Conservation (phyloP, 306 rosid species). For the Begonia peltatifolia region DNA sequence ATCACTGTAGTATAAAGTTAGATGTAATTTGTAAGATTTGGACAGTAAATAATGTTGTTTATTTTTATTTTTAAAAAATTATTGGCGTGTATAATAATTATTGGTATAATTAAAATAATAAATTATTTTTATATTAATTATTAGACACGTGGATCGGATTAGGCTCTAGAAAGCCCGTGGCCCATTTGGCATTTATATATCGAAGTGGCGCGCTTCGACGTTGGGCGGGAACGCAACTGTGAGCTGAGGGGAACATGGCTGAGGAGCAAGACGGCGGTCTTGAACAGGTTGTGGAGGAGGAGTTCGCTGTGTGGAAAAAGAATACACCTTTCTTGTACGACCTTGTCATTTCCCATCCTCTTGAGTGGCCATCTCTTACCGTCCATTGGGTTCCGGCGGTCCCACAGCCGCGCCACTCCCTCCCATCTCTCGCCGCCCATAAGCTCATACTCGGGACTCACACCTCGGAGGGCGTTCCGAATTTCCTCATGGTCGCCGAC, state of each 20-base stretch:
- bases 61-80: too few relatives aligned
- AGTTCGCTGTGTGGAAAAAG: slow-evolving; percentile 77
- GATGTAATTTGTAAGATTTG: too few relatives aligned
- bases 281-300: slow-evolving; percentile 17
- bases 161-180: too few relatives aligned
- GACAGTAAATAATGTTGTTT: too few relatives aligned
- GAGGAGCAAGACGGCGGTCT: background rate
- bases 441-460: slow-evolving; percentile 72
- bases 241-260: background rate
- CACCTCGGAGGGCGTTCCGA: slow-evolving; percentile 50
- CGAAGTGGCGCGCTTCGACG: too few relatives aligned
- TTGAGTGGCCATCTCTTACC: slow-evolving; percentile 91
- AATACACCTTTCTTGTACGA: slow-evolving; percentile 74
- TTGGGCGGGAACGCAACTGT: background rate
- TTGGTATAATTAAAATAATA: too few relatives aligned
- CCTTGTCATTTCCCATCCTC: slow-evolving; percentile 56
- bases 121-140: too few relatives aligned
- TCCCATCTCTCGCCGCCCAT: slow-evolving; percentile 49
- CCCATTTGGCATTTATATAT: too few relatives aligned
- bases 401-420: slow-evolving; percentile 24
- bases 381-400: slow-evolving; percentile 50
- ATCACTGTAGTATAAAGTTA: too few relatives aligned
- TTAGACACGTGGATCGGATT: too few relatives aligned
- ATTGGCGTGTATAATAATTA: too few relatives aligned
- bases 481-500: slow-evolving; percentile 64